Base-by-base conservation (phyloP, 202 grass and related monocot species). In the Bolboschoenoplectus hybrid region DNA sequence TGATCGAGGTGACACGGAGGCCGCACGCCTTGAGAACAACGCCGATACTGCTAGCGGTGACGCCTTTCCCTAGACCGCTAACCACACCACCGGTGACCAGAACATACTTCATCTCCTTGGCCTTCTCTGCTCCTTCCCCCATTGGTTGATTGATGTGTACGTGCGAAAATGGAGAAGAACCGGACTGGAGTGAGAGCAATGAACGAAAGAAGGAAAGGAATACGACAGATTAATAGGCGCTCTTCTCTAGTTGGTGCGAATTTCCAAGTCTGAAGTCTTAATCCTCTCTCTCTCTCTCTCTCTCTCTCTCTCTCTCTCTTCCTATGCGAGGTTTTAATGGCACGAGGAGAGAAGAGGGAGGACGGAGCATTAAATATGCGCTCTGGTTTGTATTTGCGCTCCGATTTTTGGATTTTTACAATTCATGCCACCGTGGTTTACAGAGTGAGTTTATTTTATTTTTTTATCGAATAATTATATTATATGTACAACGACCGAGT, bases 1-100 rank as follows among this genome's bases (percentile, higher is more conserved):
- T 89, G 51, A 89, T 89, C 6, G 65, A 81, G 6, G 88, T 89
- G 38, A 89, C 78, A 36, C 88, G 88, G 17, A 89, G 84, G 14
- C 88, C 88, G 68, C 88, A 89, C 20, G 77, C 84, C 57, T 86
- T 86, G 67, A 89, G 88, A 62, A 89, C 76, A 39, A 89, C 84
- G 35, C 88, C 88, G 17, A 89, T 89, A 64, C 87, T 85, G 82
- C 87, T 89, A 3, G 82, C 87, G 5, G 87, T 89, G 58, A 89
- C 83, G 6, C 87, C 87, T 52, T 89, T 89, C 8, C 87, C 87
- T 9, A 89, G 63, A 0, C 87, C 87, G 56, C 87, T 89, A 40
- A 89, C 74, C 46, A 89, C 87, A 50, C 87, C 87, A 43, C 87
- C 87, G 13, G 87, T 89, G 63, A 89, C 87, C 60, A 89, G 16